Evolutionary conservation across 148 eudicot species (phyloP).

Genomic region (Limonium bicolor): DNA sequence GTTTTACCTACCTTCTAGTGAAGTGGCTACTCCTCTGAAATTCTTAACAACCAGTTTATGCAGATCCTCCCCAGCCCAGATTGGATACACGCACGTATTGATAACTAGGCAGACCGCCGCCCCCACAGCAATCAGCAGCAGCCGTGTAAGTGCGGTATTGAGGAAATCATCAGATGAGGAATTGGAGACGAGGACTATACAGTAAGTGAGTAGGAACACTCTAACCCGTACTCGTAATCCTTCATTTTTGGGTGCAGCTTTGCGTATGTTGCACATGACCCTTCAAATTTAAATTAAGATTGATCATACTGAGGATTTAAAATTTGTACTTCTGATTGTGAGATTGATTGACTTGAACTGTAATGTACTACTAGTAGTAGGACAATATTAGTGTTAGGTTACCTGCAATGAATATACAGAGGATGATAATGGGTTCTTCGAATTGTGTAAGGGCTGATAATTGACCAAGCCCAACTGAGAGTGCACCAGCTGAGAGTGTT

Average conservation of each 20-base stretch:
- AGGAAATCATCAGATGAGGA: slow-evolving; percentile 34
- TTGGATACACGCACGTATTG: slow-evolving; percentile 48
- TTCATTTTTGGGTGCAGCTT: slow-evolving; percentile 45
- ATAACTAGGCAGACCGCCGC: slow-evolving; percentile 39
- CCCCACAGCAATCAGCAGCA: slow-evolving; percentile 53
- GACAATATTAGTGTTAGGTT: no score
- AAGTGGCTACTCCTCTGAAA: slow-evolving; percentile 48
- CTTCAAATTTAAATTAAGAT: no score
- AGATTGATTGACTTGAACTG: not conserved
- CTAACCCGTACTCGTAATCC: slow-evolving; percentile 65
- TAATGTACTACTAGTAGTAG: no score
- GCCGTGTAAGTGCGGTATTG: slow-evolving; percentile 36
- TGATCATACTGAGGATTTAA: no score
- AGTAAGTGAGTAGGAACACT: slow-evolving; percentile 55
- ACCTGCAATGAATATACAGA: slow-evolving; percentile 59
- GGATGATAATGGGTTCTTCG: slow-evolving; percentile 28
- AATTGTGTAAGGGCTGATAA: slow-evolving; percentile 25
- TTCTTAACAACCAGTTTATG: slow-evolving; percentile 61
- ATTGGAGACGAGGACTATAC: slow-evolving; percentile 57
- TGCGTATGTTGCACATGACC: slow-evolving; percentile 37
- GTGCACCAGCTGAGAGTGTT: slow-evolving; percentile 47
- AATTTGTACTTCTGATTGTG: no score
- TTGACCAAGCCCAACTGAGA: slow-evolving; percentile 39
- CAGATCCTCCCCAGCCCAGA: slow-evolving; percentile 77
- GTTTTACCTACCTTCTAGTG: slow-evolving; percentile 34